Evolutionary conservation across 1,284 basidiomycete species (phyloP).

Genomic region (Cutaneotrichosporon cutaneum): DNA sequence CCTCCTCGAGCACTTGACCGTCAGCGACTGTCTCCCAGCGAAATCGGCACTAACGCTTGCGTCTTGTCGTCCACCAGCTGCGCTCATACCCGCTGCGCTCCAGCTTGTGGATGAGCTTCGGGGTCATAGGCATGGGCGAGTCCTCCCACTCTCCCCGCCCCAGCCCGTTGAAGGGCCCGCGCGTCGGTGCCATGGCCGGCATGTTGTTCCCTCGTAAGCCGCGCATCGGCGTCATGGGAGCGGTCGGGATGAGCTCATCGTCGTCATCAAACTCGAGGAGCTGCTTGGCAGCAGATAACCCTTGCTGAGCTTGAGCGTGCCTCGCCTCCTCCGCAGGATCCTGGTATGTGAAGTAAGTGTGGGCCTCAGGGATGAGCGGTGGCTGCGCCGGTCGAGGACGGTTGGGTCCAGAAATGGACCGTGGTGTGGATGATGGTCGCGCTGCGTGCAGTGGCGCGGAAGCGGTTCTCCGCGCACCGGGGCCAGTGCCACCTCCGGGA

Average conservation of each 20-base stretch:
- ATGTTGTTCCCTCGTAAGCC: neutral
- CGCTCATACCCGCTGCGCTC: slow-evolving; percentile 40
- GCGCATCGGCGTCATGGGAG: slow-evolving; percentile 31
- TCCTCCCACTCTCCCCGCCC: slow-evolving; percentile 39
- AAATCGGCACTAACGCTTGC: slow-evolving; percentile 31
- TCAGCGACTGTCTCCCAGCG: neutral
- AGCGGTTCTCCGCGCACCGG: neutral
- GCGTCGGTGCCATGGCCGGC: slow-evolving; percentile 7
- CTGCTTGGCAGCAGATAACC: slow-evolving; percentile 78
- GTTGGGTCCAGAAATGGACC: neutral
- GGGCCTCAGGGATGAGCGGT: neutral
- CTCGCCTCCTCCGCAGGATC: slow-evolving; percentile 69
- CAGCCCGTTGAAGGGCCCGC: slow-evolving; percentile 8
- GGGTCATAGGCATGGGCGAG: slow-evolving; percentile 33
- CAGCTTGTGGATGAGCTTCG: slow-evolving; percentile 23
- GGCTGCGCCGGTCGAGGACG: neutral
- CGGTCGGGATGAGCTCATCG: slow-evolving; percentile 4
- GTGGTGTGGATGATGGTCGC: neutral
- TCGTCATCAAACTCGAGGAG: slow-evolving; percentile 57
- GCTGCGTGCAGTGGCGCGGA: neutral
- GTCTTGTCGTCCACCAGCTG: slow-evolving; percentile 44
- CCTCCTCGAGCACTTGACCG: slow-evolving; percentile 33
- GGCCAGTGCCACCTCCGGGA: neutral
- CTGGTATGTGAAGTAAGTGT: neutral
- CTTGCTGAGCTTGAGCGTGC: slow-evolving; percentile 79